Evolutionary conservation across 2,329 filamentous ascomycete genomes (phyloP).

Genomic region (Fusarium tuaranense): DNA sequence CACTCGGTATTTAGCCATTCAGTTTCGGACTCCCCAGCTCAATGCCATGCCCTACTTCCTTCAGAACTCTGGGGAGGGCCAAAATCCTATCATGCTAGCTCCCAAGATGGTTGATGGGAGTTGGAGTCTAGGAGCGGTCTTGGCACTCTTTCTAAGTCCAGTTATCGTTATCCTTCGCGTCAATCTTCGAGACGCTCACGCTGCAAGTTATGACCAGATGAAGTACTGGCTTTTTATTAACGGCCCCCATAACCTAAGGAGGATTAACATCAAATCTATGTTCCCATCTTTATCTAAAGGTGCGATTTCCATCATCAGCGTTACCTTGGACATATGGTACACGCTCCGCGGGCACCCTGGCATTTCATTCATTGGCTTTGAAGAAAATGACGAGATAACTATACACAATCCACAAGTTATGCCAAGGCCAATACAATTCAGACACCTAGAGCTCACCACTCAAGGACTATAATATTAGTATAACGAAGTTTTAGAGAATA

Average conservation of each 20-base stretch:
- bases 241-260: rapidly evolving
- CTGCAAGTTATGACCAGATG: background rate
- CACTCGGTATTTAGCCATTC: background rate
- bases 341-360: background rate
- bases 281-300: background rate
- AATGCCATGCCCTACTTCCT: background rate
- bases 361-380: background rate
- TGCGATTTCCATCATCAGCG: background rate
- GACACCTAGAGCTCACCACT: too few species aligned
- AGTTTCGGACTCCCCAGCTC: background rate
- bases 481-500: too few species aligned
- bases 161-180: background rate
- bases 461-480: too few species aligned
- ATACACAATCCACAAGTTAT: background rate
- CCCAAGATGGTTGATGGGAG: background rate
- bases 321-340: background rate
- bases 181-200: background rate
- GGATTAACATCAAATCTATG: background rate
- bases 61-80: background rate
- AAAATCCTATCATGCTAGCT: background rate
- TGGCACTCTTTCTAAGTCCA: background rate
- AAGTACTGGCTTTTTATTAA: background rate
- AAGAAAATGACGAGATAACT: background rate
- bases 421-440: background rate
- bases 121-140: background rate